phyloP scores from a whole-genome alignment of 2,329 filamentous ascomycete species.

The Balansia obtecta region DNA sequence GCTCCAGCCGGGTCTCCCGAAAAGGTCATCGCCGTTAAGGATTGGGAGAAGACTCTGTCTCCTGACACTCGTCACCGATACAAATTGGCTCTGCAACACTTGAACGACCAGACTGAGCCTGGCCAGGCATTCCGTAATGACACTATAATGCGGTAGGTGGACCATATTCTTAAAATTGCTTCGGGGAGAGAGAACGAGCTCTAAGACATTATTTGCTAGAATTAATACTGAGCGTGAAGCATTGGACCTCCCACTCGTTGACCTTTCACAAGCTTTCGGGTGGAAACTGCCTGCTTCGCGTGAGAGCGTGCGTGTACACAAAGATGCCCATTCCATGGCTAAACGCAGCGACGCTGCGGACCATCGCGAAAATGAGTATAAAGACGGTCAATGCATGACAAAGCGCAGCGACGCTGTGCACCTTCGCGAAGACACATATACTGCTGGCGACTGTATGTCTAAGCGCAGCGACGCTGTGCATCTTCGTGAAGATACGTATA shows the following conservation, averaged over 20 bases:
- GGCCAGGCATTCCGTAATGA: too few species aligned
- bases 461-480: not conserved
- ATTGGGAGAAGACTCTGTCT: too few species aligned
- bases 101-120: too few species aligned
- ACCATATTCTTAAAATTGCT: too few species aligned
- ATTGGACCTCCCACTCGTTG: not conserved
- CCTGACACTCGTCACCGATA: too few species aligned
- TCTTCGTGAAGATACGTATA: not conserved
- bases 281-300: not conserved
- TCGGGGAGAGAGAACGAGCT: not conserved
- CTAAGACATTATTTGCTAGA: not conserved
- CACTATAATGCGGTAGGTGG: too few species aligned
- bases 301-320: too few species aligned
- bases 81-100: too few species aligned
- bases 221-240: not conserved
- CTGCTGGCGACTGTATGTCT: not conserved
- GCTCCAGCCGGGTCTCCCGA: too few species aligned
- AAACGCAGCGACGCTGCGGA: not conserved
- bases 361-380: not conserved
- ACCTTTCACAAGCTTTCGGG: not conserved
- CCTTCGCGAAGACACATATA: not conserved
- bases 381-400: not conserved
- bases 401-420: not conserved
- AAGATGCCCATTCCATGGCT: too few species aligned
- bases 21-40: too few species aligned